Percentiles rank a stretch among this genome's conserved stretches.
Evolutionary conservation across 768 basidiomycete species (phyloP).

Genomic region (Russula compacta): DNA sequence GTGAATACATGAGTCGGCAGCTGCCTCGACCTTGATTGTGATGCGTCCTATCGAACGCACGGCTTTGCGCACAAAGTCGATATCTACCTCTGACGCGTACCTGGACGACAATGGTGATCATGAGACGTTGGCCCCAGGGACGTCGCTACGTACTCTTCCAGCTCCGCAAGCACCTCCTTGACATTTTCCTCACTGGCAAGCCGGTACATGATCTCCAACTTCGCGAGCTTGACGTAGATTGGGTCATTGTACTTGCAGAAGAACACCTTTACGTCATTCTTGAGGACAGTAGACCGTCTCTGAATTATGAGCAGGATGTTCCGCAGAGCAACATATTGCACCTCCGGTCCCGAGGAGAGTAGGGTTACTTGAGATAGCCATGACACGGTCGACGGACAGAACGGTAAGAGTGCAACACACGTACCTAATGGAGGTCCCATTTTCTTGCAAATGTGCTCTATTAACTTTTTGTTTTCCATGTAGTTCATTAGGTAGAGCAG

Average conservation of each 20-base stretch:
- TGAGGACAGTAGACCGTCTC: conserved; percentile 81
- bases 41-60: conserved; percentile 94
- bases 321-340: conserved; percentile 94
- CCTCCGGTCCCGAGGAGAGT: conserved; percentile 94
- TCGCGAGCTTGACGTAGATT: conserved; percentile 97
- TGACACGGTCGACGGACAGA: not conserved
- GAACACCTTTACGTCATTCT: conserved; percentile 97
- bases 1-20: conserved; percentile 85
- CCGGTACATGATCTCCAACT: conserved; percentile 98
- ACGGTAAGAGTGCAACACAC: conserved; percentile 11
- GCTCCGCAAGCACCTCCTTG: conserved; percentile 82
- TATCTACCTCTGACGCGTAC: conserved; percentile 96
- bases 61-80: conserved; percentile 96
- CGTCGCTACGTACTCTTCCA: conserved; percentile 67
- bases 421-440: conserved; percentile 96
- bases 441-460: conserved; percentile 90
- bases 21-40: conserved; percentile 92
- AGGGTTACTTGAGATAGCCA: conserved; percentile 58
- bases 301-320: conserved; percentile 98
- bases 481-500: conserved; percentile 98
- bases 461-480: conserved; percentile 81
- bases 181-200: conserved; percentile 93
- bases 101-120: conserved; percentile 31
- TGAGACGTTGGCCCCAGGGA: not conserved
- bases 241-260: conserved; percentile 99